Conservation (phyloP, 2,329 filamentous ascomycete genomes). For the Metarhizium robertsii region DNA sequence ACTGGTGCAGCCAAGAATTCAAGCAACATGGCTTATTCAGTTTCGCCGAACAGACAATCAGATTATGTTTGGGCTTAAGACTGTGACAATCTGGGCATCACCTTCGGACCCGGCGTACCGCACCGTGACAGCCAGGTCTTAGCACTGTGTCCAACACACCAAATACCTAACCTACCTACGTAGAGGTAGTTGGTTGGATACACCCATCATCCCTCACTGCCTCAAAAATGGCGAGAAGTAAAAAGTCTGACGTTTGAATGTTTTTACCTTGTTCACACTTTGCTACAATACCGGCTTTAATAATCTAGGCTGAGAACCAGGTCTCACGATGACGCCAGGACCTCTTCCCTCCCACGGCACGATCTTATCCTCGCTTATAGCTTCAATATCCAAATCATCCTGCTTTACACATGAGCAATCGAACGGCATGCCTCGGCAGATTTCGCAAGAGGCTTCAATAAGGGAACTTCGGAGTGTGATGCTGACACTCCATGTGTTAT, state of each 20-base stretch:
- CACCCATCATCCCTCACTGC: background rate
- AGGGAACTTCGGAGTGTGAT: conserved; percentile 43
- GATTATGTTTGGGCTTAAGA: too few relatives aligned
- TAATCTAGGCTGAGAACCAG: background rate
- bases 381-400: background rate
- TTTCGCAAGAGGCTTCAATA: conserved; percentile 5
- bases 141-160: too few relatives aligned
- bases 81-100: too few relatives aligned
- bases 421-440: background rate
- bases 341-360: background rate
- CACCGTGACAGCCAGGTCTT: too few relatives aligned
- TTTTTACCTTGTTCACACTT: background rate
- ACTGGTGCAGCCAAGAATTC: too few relatives aligned
- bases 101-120: too few relatives aligned
- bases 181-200: too few relatives aligned
- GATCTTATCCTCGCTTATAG: conserved; percentile 2
- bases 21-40: too few relatives aligned
- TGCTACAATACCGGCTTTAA: background rate
- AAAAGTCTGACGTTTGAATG: background rate
- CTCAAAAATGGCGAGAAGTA: background rate
- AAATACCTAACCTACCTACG: too few relatives aligned
- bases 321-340: background rate
- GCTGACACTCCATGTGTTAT: conserved; percentile 76
- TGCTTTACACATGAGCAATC: background rate
- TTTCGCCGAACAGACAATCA: too few relatives aligned